Base-by-base conservation (phyloP, 2,329 filamentous ascomycete genomes). In the Dendrostoma leiphaemia region DNA sequence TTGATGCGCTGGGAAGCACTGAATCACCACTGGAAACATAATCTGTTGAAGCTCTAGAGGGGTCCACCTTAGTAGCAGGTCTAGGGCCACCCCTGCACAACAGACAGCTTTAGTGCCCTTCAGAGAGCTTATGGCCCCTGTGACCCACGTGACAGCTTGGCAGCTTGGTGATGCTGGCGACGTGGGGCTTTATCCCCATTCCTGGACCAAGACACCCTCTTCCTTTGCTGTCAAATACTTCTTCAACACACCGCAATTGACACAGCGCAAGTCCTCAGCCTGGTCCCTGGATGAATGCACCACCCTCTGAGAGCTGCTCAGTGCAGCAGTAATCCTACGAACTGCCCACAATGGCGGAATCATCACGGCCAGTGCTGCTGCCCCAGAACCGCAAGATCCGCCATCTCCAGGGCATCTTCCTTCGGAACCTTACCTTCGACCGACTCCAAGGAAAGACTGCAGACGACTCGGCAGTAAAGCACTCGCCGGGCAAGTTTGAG, bases 361-460 rank as follows among this genome's bases (percentile, higher is more conserved):
- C 61, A 12, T 60, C 63, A 17, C 73, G 76, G 37, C 79, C 81
- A 37, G 74, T 79, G 38, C 74, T 87, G 59, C 72, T 85, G 28
- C 74, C 83, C 17, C 81, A 94, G 79, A 97, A 96, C 69, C 89
- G 91, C 68, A 91, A 88, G 69, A 79, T 97, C 50, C 86, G 93
- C 51, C 92, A 97, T 75, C 81, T 97, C 4, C 86, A 90, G 64
- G 91, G 90, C 61, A 84, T 97, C 62, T 93, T 89, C 53, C 75
- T 97, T 48, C 90, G 93, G 54, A 97, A 97, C 69, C 77, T 97
- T 40, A 85, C 84, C 58, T 85, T 96, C 61, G 76, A 76, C 23
- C 77, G 75, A 59, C 74, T 77, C 55, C 74, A 75, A 60, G 74
- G 74, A 64, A 74, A 79, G 69, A 88, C 90, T 35, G 86, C 88